A percentile compares a stretch with the other conserved stretches of the same genome.
These are phyloP conservation scores for Piloderma croceum DNA, from an alignment of 768 basidiomycete genomes.

Conservation along the genomic window DNA sequence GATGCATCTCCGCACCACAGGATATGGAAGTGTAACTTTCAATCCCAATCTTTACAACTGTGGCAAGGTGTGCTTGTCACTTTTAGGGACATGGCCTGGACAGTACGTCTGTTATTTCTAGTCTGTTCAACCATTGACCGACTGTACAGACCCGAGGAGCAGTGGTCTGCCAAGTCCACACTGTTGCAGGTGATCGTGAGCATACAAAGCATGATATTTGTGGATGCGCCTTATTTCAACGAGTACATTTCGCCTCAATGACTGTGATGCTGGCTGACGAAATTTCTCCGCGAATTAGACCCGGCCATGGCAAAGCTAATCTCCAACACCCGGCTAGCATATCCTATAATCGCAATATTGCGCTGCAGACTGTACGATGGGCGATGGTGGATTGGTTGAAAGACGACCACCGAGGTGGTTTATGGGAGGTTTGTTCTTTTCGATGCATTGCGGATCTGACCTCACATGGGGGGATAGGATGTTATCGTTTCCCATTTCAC, in stretches of 20 bases:
- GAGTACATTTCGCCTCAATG: constrained; percentile 35
- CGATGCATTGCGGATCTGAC: not conserved
- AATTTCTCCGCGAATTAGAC: constrained; percentile 27
- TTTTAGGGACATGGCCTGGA: constrained; percentile 54
- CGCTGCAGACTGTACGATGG: constrained; percentile 42
- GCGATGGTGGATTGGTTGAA: constrained; percentile 51
- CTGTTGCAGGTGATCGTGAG: constrained; percentile 52
- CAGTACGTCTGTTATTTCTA: constrained; percentile 24
- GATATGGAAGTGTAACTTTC: constrained; percentile 44
- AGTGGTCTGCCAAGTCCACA: constrained; percentile 49
- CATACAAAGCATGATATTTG: constrained; percentile 55
- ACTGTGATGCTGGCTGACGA: constrained; percentile 1
- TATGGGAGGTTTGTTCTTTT: constrained; percentile 39
- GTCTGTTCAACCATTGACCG: not conserved
- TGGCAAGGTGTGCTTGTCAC: constrained; percentile 50
- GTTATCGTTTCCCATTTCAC: constrained; percentile 46
- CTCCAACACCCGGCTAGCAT: constrained; percentile 30
- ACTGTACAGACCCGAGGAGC: constrained; percentile 31
- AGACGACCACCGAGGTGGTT: constrained; percentile 34
- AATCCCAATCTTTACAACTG: constrained; percentile 49
- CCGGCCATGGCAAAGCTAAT: constrained; percentile 42
- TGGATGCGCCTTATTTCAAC: constrained; percentile 51
- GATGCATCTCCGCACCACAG: constrained; percentile 50
- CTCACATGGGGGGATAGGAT: constrained; percentile 29
- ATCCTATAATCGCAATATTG: constrained; percentile 41